Conservation (phyloP, 768 basidiomycete genomes). For the Trametes gibbosa region DNA sequence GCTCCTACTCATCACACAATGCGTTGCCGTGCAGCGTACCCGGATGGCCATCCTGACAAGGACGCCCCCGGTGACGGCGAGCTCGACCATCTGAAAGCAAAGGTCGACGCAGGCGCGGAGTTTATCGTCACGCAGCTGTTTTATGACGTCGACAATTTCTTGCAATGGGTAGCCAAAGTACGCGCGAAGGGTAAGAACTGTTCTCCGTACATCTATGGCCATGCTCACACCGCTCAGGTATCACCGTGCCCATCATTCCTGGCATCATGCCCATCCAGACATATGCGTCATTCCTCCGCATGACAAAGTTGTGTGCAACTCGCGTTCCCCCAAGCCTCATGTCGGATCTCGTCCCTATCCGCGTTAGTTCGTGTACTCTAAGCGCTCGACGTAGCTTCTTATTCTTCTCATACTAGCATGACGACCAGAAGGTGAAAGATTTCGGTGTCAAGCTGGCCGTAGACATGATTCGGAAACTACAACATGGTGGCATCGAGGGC, state of each 20-base stretch:
- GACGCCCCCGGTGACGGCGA: conserved; percentile 56
- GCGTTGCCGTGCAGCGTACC: conserved; percentile 59
- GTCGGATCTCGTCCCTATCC: conserved; percentile 68
- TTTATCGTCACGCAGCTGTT: conserved; percentile 97
- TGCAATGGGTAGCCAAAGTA: conserved; percentile 73
- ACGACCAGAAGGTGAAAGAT: conserved; percentile 92
- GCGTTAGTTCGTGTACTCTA: conserved; percentile 44
- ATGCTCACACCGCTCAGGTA: conserved; percentile 51
- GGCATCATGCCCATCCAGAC: conserved; percentile 99
- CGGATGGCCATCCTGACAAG: conserved; percentile 80
- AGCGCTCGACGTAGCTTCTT: background rate
- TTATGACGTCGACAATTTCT: conserved; percentile 89
- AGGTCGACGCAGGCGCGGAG: conserved; percentile 93
- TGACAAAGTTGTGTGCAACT: conserved; percentile 86
- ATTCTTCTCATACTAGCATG: conserved; percentile 54
- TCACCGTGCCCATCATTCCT: conserved; percentile 87
- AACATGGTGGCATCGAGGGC: conserved; percentile 57
- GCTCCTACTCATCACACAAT: conserved; percentile 4
- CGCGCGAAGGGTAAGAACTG: conserved; percentile 60
- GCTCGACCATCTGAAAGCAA: conserved; percentile 72
- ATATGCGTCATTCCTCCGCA: conserved; percentile 86
- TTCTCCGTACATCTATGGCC: background rate
- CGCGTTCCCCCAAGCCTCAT: conserved; percentile 68
- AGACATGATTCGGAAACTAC: conserved; percentile 67
- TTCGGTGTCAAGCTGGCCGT: conserved; percentile 89